A percentile compares a stretch with the other conserved stretches of the same genome.
These are phyloP conservation scores for Fallopia convolvulus DNA, from an alignment of 148 eudicot species.

Conservation along the genomic window DNA sequence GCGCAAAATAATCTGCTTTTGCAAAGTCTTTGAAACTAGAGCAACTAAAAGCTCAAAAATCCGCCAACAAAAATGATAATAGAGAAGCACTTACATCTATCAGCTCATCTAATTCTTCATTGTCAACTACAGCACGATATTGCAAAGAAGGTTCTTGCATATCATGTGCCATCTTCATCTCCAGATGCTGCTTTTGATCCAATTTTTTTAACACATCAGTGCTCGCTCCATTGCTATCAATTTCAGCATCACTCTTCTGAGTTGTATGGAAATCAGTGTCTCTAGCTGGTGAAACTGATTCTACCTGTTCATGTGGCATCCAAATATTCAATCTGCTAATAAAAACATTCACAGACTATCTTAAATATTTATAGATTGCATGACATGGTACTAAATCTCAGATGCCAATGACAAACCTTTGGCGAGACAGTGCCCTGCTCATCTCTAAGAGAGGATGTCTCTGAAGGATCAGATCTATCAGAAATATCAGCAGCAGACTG, in stretches of 20 bases:
- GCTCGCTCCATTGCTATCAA: slow-evolving; percentile 15
- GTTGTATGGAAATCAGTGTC: not conserved
- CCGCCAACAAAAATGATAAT: not conserved
- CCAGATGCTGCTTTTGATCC: slow-evolving; percentile 17
- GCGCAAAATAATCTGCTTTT: not conserved
- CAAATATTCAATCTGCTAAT: slow-evolving; percentile 16
- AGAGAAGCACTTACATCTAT: slow-evolving; percentile 32
- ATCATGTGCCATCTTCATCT: slow-evolving; percentile 9
- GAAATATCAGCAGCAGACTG: slow-evolving; percentile 12
- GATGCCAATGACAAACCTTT: slow-evolving; percentile 17
- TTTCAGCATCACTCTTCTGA: slow-evolving; percentile 8
- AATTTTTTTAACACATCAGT: slow-evolving; percentile 11
- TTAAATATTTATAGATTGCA: not conserved
- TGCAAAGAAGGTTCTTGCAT: slow-evolving; percentile 18
- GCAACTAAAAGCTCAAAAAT: not conserved
- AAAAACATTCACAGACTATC: not conserved
- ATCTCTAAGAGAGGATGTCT: slow-evolving; percentile 19
- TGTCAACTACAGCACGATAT: slow-evolving; percentile 12
- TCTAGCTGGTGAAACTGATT: slow-evolving; percentile 6
- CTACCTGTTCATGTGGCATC: slow-evolving; percentile 17
- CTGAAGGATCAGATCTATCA: slow-evolving; percentile 21
- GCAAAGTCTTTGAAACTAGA: not conserved
- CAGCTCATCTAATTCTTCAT: slow-evolving; percentile 23
- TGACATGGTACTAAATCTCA: not conserved
- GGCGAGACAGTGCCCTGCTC: slow-evolving; percentile 7